A percentile compares a stretch with the other conserved stretches of the same genome.
These are phyloP conservation scores for Mortierella hygrophila DNA, from an alignment of 192 early-diverging fungal species.

Conservation along the genomic window DNA sequence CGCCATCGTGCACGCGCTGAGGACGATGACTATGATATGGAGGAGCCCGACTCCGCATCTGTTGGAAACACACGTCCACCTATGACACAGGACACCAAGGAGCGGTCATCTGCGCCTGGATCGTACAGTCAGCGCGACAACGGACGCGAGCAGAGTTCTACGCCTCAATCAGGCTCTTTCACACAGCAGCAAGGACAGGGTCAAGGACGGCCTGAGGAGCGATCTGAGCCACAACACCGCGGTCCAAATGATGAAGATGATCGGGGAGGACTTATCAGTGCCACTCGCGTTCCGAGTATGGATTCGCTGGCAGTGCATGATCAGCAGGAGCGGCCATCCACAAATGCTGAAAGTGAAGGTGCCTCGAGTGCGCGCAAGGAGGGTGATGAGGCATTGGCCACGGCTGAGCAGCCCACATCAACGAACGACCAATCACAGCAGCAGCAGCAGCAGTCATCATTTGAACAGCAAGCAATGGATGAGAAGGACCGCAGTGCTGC, in stretches of 20 bases:
- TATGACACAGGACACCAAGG: neutral
- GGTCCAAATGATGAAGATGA: neutral
- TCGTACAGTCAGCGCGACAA: neutral
- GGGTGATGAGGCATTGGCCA: neutral
- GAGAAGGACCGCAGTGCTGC: neutral
- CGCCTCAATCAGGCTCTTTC: neutral
- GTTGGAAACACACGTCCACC: neutral
- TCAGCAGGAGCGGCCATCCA: neutral
- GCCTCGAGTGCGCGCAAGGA: neutral
- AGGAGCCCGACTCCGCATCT: slow-evolving; percentile 6
- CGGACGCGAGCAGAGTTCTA: neutral
- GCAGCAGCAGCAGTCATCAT: neutral
- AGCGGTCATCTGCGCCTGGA: neutral
- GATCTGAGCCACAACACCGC: neutral
- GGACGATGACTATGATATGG: slow-evolving; percentile 57
- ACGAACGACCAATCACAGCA: neutral
- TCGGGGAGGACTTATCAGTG: neutral
- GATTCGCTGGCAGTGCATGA: neutral
- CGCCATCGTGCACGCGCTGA: slow-evolving; percentile 5
- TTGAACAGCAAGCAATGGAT: neutral
- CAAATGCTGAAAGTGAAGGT: neutral
- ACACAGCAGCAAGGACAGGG: neutral
- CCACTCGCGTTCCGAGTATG: neutral
- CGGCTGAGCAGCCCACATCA: neutral
- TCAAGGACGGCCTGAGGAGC: neutral